Evolutionary conservation across 2,329 filamentous ascomycete species (phyloP), one percentile per base, ranked within the genome.

Genomic region (Cryphonectria radicalis): DNA sequence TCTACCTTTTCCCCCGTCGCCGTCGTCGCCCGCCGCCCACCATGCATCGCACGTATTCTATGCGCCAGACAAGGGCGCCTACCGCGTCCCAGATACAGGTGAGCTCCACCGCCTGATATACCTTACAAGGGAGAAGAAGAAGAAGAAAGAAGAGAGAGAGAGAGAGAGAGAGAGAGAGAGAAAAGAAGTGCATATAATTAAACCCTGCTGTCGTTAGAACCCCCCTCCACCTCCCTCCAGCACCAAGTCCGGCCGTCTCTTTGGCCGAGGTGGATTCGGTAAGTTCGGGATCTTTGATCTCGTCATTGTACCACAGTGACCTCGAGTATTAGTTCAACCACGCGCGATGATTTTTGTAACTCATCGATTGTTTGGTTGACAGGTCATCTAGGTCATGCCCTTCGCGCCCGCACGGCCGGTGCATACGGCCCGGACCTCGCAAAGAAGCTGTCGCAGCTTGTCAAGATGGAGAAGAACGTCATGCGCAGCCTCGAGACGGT

Each of bases 401-500:
- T 94, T 80, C 89, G 93, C 77, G 88, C 90, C 79, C 91, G 92
- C 79, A 88, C 91, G 60, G 92, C 92, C 74, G 93, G 92, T 76
- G 91, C 92, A 77, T 94, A 94, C 75, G 89, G 89, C 74, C 89
- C 95, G 71, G 96, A 99, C 78, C 91, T 99, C 72, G 92, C 96
- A 72, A 98, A 97, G 89, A 99, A 99, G 89, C 91, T 99, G 74
- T 94, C 95, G 57, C 93, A 97, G 85, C 89, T 99, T 68, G 96
- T 99, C 74, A 99, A 99, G 90, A 99, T 99, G 96, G 96, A 99
- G 86, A 99, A 99, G 91, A 98, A 99, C 81, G 93, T 98, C 70
- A 99, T 99, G 96, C 94, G 96, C 82, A 98, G 94, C 81, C 91
- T 98, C 88, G 96, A 99, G 81, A 88, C 94, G 66, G 96, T 98